These are phyloP conservation scores for Camellia japonica DNA, from an alignment of 148 eudicot genomes.

Conservation along the genomic window DNA sequence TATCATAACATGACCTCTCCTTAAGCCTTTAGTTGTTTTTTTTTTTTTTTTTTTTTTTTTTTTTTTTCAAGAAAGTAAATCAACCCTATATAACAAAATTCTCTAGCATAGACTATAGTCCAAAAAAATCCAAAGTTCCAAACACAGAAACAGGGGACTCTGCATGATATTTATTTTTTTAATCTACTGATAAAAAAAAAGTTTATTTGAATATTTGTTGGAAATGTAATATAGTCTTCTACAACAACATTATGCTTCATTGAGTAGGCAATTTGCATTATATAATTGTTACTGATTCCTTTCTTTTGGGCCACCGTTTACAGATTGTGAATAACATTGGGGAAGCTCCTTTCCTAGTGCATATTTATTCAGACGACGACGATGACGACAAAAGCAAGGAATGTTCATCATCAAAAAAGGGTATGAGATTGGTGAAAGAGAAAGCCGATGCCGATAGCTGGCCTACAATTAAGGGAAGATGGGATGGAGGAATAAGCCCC, in stretches of 20 bases:
- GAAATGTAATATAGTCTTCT: no score
- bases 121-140: no score
- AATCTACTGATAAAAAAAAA: no score
- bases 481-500: slow-evolving; percentile 26
- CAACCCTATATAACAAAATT: no score
- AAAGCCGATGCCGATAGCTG: slow-evolving; percentile 36
- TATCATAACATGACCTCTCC: no score
- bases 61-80: no score
- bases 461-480: slow-evolving; percentile 33
- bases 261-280: neutral
- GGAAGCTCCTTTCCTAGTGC: slow-evolving; percentile 45
- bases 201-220: no score
- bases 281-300: neutral
- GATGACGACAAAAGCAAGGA: neutral
- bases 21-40: no score
- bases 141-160: no score
- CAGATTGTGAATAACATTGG: slow-evolving; percentile 49
- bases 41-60: no score
- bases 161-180: no score
- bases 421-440: slow-evolving; percentile 26
- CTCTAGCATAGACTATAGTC: no score
- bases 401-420: slow-evolving; percentile 10
- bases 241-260: neutral
- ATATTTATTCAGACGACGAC: slow-evolving; percentile 19
- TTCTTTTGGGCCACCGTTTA: neutral